These are phyloP conservation scores for Laburnicola sp. DNA, from an alignment of 2,329 filamentous ascomycete species.

Conservation along the genomic window DNA sequence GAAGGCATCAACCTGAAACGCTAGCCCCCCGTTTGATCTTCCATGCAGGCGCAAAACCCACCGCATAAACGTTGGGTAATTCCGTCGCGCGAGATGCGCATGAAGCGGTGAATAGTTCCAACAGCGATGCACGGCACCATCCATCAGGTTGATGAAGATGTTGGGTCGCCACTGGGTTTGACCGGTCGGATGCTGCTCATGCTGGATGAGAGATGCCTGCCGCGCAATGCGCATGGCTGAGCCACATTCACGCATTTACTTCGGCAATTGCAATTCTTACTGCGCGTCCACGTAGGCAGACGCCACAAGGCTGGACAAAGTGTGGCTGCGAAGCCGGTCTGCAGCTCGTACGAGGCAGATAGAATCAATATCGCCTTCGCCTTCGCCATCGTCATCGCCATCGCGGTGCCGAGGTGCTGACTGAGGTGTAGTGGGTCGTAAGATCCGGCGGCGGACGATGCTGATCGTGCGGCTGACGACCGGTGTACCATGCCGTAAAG, in stretches of 20 bases:
- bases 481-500: slow-evolving; percentile 10
- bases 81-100: too few relatives aligned
- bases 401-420: not conserved
- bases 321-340: slow-evolving; percentile 10
- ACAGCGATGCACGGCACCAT: slow-evolving; percentile 10
- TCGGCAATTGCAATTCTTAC: too few relatives aligned
- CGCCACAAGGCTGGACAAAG: too few relatives aligned
- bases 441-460: not conserved
- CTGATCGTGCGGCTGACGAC: slow-evolving; percentile 10
- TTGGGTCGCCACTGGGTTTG: not conserved
- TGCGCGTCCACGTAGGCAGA: too few relatives aligned
- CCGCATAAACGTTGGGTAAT: too few relatives aligned
- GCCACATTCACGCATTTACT: too few relatives aligned
- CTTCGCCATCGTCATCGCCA: not conserved
- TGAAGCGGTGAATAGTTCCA: too few relatives aligned
- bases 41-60: too few relatives aligned
- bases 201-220: not conserved
- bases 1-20: slow-evolving; percentile 12
- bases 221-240: too few relatives aligned
- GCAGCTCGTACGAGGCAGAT: slow-evolving; percentile 7
- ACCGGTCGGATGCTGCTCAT: slow-evolving; percentile 1
- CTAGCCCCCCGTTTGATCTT: slow-evolving; percentile 11
- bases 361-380: too few relatives aligned
- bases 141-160: not conserved
- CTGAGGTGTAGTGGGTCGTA: not conserved